Base-by-base conservation (phyloP, 768 basidiomycete genomes). In the Lactifluus rugatus region DNA sequence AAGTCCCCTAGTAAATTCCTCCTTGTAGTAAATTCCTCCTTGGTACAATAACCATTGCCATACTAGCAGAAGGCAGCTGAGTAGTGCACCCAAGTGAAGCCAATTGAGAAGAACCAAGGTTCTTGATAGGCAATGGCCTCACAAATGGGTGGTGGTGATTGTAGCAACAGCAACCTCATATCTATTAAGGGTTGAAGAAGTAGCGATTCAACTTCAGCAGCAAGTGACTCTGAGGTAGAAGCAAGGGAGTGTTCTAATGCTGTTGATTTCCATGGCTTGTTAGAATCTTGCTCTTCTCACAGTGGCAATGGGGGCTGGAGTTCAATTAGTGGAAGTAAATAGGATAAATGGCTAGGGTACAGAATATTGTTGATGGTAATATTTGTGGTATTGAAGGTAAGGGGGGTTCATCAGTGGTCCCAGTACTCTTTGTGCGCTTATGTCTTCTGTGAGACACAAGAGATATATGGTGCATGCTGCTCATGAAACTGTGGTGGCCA, bases 1-100 rank as follows among this genome's bases (percentile, higher is more conserved):
- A 87, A 68, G 69, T 87, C 85, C 1, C 85, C 83, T 39, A 87
- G 66, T 10, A 83, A 85, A 65, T 82, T 87, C n/a, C n/a, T n/a
- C n/a, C n/a, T n/a, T n/a, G n/a, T n/a, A n/a, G n/a, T n/a, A n/a
- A n/a, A n/a, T n/a, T n/a, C 59, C 85, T 70, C 51, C 85, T 71
- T 13, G 74, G 75, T 2, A 78, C 72, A 13, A 61, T 52, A 10
- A 53, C 57, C 8, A 48, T 69, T 16, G 63, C 54, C 21, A 65
- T 19, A 10, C 67, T 67, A 14, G 71, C 44, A 39, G 37, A 66
- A 0, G 68, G 71, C 0, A 48, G 68, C 51, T 71, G 76, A 1
- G 78, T 66, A 2, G 77, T 64, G 14, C 79, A 70, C 9, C 80
- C 79, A 28, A 81, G 66, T 3, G 80, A 80, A 2, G 77, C 75